phyloP scores from a whole-genome alignment of 768 basidiomycete genomes.

The Pisolithus sp. region DNA sequence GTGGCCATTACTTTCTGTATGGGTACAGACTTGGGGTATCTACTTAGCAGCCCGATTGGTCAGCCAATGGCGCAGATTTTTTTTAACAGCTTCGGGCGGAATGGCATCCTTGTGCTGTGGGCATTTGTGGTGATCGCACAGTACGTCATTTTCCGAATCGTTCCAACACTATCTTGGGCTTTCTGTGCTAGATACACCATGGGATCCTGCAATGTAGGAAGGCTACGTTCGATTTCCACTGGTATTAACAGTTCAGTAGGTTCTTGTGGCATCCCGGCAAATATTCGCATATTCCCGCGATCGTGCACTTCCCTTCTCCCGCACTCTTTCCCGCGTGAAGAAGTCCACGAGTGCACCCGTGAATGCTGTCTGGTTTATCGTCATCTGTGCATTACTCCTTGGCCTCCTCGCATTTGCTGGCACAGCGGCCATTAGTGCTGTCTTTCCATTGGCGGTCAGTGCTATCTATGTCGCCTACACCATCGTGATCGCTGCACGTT shows the following conservation, averaged over 20 bases:
- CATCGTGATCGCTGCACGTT: conserved; percentile 32
- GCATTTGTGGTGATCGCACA: conserved; percentile 45
- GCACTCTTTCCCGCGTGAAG: conserved; percentile 32
- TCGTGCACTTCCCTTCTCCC: conserved; percentile 33
- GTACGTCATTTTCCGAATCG: conserved; percentile 20
- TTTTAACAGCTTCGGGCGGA: conserved; percentile 37
- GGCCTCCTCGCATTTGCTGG: conserved; percentile 30
- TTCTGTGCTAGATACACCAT: conserved; percentile 35
- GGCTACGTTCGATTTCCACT: neutral
- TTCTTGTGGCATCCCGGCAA: conserved; percentile 36
- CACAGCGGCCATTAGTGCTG: conserved; percentile 19
- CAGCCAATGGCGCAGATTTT: conserved; percentile 46
- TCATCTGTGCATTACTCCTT: conserved; percentile 23
- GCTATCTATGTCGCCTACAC: conserved; percentile 34
- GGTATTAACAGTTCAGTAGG: conserved; percentile 30
- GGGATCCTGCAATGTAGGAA: conserved; percentile 39
- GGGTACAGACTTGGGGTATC: conserved; percentile 42
- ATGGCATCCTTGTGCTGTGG: conserved; percentile 45
- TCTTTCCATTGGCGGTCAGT: conserved; percentile 24
- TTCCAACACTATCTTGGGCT: neutral
- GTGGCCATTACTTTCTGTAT: conserved; percentile 52
- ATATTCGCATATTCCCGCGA: conserved; percentile 39
- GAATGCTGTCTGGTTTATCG: conserved; percentile 38
- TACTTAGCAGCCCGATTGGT: conserved; percentile 31
- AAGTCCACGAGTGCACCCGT: conserved; percentile 28